phyloP scores from a whole-genome alignment of 768 basidiomycete species.

The Trametes elegans region DNA sequence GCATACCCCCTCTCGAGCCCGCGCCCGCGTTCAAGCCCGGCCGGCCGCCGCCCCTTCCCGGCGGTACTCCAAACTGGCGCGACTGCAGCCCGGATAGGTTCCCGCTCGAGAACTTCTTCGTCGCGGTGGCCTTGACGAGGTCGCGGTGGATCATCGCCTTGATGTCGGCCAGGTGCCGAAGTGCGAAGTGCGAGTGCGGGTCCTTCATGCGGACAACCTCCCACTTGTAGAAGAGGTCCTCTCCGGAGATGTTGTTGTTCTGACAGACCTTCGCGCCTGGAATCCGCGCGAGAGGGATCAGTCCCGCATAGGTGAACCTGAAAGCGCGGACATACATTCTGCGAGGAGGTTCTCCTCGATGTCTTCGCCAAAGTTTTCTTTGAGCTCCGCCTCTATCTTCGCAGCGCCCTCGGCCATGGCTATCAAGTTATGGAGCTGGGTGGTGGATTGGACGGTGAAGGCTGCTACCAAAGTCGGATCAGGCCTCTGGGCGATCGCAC shows the following conservation, averaged over 20 bases:
- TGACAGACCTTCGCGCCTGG: constrained; percentile 64
- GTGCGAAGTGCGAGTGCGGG: constrained; percentile 38
- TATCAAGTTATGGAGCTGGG: not conserved
- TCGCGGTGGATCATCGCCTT: constrained; percentile 44
- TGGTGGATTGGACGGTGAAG: not conserved
- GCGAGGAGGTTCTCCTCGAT: constrained; percentile 22
- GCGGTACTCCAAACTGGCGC: constrained; percentile 11
- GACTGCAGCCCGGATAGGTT: constrained; percentile 22
- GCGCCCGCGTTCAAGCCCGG: not conserved
- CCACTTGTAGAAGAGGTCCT: constrained; percentile 63
- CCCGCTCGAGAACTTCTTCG: constrained; percentile 31
- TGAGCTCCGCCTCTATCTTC: constrained; percentile 5
- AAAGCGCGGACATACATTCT: constrained; percentile 44
- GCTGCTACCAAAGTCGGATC: too few relatives aligned
- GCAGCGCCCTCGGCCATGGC: not conserved
- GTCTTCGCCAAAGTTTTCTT: constrained; percentile 10
- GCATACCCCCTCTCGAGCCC: not conserved
- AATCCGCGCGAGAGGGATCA: not conserved
- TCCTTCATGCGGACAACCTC: constrained; percentile 47
- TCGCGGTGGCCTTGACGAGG: constrained; percentile 23
- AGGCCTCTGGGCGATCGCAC: not conserved
- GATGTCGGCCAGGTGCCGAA: constrained; percentile 43
- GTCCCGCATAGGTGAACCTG: too few relatives aligned
- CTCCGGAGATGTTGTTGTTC: constrained; percentile 53
- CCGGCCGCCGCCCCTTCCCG: not conserved